These are phyloP conservation scores for Parastagonospora nodorum DNA, from an alignment of 2,329 filamentous ascomycete genomes.

Conservation along the genomic window DNA sequence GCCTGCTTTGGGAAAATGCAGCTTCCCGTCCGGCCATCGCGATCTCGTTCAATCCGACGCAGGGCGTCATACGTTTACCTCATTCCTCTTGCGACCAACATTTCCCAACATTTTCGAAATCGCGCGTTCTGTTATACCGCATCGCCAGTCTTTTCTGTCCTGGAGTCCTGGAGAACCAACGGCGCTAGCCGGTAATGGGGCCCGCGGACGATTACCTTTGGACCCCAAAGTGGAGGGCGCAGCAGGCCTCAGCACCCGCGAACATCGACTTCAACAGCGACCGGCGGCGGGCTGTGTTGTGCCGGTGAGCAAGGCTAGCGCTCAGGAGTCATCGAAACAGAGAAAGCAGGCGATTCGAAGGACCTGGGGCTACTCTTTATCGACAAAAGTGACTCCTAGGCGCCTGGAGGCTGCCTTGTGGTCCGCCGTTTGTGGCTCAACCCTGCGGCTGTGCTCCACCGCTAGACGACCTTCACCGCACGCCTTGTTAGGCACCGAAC, in stretches of 20 bases:
- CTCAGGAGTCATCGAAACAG: conserved; percentile 24
- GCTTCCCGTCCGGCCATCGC: conserved; percentile 11
- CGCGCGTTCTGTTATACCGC: background rate
- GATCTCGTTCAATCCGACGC: conserved; percentile 14
- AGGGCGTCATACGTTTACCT: conserved; percentile 25
- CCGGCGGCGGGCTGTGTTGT: conserved; percentile 33
- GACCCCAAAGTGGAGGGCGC: conserved; percentile 17
- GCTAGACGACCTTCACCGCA: conserved; percentile 22
- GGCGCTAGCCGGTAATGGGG: background rate
- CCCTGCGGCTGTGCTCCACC: conserved; percentile 34
- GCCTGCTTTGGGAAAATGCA: conserved; percentile 16
- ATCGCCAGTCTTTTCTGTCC: conserved; percentile 1
- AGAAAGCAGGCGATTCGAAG: conserved; percentile 17
- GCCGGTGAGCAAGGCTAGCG: conserved; percentile 28
- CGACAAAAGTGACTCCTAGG: conserved; percentile 17
- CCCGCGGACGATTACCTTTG: conserved; percentile 11
- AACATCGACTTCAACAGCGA: conserved; percentile 17
- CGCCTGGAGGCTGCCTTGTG: conserved; percentile 30
- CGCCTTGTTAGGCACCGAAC: conserved; percentile 39
- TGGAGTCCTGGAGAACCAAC: conserved; percentile 1
- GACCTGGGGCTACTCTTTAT: conserved; percentile 36
- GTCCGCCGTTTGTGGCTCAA: conserved; percentile 31
- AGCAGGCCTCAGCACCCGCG: conserved; percentile 14
- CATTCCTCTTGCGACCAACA: conserved; percentile 7
- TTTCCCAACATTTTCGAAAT: background rate